Evolutionary conservation across 2,329 filamentous ascomycete genomes (phyloP).

Genomic region (Keithomyces neogunnii): DNA sequence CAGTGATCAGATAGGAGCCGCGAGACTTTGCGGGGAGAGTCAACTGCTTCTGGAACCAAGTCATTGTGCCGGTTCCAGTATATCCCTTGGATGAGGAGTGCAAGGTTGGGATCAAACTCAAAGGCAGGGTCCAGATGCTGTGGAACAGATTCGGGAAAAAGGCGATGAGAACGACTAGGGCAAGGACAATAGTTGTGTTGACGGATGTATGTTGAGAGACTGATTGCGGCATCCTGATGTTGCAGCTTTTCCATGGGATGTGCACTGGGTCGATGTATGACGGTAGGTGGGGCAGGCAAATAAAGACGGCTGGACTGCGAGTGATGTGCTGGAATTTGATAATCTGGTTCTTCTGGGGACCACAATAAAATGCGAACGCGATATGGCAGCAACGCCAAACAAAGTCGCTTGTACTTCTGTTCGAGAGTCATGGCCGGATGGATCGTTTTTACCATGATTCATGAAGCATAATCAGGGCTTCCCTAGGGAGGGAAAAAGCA

Average conservation of each 20-base stretch:
- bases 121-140: conserved; percentile 39
- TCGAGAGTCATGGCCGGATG: no score
- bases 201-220: conserved; percentile 20
- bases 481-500: no score
- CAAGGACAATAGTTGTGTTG: conserved; percentile 35
- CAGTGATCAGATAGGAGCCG: conserved; percentile 85
- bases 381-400: no score
- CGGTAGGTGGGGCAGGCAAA: conserved; percentile 2
- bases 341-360: background rate
- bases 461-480: no score
- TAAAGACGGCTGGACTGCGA: background rate
- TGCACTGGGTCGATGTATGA: conserved; percentile 3
- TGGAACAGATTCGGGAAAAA: conserved; percentile 48
- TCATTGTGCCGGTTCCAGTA: conserved; percentile 39
- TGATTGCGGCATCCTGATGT: conserved; percentile 4
- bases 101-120: conserved; percentile 30
- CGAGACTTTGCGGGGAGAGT: conserved; percentile 67
- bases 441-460: no score
- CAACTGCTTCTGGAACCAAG: conserved; percentile 81
- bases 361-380: background rate
- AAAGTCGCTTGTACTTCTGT: no score
- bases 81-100: conserved; percentile 18
- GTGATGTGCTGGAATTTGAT: background rate
- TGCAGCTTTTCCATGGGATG: background rate
- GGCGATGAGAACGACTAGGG: conserved; percentile 38